phyloP scores from a whole-genome alignment of 2,329 filamentous ascomycete genomes.

The Colletotrichum sp. region DNA sequence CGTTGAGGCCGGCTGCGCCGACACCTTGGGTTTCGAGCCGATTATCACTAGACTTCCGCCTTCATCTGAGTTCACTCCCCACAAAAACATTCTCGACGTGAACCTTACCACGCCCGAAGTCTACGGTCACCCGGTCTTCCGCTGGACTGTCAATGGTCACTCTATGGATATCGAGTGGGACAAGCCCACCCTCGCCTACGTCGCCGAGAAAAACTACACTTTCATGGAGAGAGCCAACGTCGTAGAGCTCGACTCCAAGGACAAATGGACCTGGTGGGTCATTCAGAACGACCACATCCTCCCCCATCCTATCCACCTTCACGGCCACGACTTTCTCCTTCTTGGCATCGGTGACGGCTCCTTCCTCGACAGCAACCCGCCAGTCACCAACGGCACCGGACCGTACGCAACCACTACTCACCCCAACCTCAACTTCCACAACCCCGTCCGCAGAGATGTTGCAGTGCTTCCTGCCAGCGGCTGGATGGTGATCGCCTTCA shows the following conservation, averaged over 20 bases:
- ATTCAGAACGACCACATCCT: conserved; percentile 31
- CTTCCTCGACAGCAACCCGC: conserved; percentile 17
- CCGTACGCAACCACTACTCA: conserved; percentile 22
- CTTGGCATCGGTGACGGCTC: conserved; percentile 26
- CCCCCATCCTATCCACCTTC: conserved; percentile 54
- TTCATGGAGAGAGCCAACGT: conserved; percentile 25
- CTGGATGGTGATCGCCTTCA: conserved; percentile 52
- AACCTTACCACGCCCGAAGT: conserved; percentile 21
- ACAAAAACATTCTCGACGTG: conserved; percentile 26
- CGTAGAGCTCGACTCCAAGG: conserved; percentile 20
- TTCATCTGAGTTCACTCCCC: conserved; percentile 26
- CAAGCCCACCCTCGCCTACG: conserved; percentile 38
- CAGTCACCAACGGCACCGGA: background rate
- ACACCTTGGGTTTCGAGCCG: conserved; percentile 23
- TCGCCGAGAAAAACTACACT: conserved; percentile 21
- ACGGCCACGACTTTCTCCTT: conserved; percentile 45
- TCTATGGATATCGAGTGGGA: conserved; percentile 42
- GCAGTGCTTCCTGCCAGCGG: conserved; percentile 46
- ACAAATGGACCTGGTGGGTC: conserved; percentile 36
- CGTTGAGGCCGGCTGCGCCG: conserved; percentile 21
- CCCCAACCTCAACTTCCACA: conserved; percentile 36
- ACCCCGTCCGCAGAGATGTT: conserved; percentile 52
- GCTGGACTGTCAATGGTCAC: conserved; percentile 36
- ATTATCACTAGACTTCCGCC: conserved; percentile 29
- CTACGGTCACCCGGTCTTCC: conserved; percentile 19